A percentile compares a stretch with the other conserved stretches of the same genome.
Evolutionary conservation across 345 rosid species (phyloP).

Genomic region (Eutrema heterophyllum): DNA sequence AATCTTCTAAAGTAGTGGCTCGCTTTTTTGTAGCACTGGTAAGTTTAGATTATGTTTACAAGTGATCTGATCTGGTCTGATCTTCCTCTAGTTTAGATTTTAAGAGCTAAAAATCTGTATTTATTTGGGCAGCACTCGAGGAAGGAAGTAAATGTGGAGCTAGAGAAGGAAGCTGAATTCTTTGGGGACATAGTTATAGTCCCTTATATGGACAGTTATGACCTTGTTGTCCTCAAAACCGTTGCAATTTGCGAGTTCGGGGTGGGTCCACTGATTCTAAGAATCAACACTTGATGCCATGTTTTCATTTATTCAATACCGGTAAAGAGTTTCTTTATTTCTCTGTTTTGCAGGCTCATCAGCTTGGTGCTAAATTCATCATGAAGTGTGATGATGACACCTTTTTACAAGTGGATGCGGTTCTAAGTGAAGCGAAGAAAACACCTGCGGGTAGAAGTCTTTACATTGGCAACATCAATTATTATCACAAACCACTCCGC

Average conservation of each 20-base stretch:
- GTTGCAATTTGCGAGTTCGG: constrained; percentile 87
- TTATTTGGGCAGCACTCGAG: constrained; percentile 45
- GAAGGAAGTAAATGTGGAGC: constrained; percentile 68
- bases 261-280: constrained; percentile 35
- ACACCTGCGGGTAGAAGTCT: constrained; percentile 46
- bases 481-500: constrained; percentile 76
- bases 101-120: not conserved
- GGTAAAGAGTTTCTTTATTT: not conserved
- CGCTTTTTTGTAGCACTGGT: constrained; percentile 89
- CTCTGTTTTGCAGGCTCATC: constrained; percentile 43
- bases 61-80: not conserved
- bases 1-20: constrained; percentile 71
- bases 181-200: constrained; percentile 69
- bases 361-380: constrained; percentile 49
- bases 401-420: constrained; percentile 67
- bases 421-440: constrained; percentile 52
- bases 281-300: not conserved
- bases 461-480: constrained; percentile 80
- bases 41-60: constrained; percentile 12
- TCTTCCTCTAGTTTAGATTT: not conserved
- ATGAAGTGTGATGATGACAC: constrained; percentile 95
- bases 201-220: constrained; percentile 80
- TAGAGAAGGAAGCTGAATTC: constrained; percentile 79
- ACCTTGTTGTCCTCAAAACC: constrained; percentile 74
- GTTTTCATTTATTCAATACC: not conserved